Evolutionary conservation across 2,329 filamentous ascomycete species (phyloP), one percentile per base, ranked within the genome.

Genomic region (Verticillium nonalfalfae): DNA sequence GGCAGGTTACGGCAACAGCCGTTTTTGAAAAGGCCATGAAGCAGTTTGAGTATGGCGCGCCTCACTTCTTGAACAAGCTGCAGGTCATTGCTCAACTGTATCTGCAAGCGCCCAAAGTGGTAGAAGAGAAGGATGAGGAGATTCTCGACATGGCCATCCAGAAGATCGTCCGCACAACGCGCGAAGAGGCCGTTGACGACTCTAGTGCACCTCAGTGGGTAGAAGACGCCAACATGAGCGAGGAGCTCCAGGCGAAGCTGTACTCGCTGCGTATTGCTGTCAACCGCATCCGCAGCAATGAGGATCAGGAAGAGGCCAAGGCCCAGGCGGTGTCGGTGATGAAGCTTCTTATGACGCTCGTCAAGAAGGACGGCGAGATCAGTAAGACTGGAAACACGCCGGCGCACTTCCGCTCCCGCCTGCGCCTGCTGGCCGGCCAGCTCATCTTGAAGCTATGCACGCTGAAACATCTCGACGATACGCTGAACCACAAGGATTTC

Each of bases 181-280:
- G 88, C 39, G 85, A 84, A 0, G 79, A 86, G n/a, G 81, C 85
- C 4, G 79, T 79, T 39, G 79, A 81, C 1, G 74, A 75, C 1
- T 13, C 35, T 3, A 36, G 35, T 10, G 35, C 9, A 10, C 35
- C 35, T 5, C 7, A 81, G 4, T 94, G 91, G 89, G 85, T 88
- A 15, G 79, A 86, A 14, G 84, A 89, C 61, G 81, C 84, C 13
- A 81, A 85, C 38, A 77, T 92, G 65, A 90, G 96, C 65, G 86
- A 94, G 59, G 93, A 97, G 70, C 89, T 91, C 15, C 84, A 88
- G 63, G 89, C 93, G 21, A 97, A 98, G 74, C 85, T 87, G 61
- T 88, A 92, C 79, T 90, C 93, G 1, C 78, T 98, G 57, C 94
- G 90, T 71, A 89, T 93, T 15, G 80, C 98, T 33, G 91, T 95